These are phyloP conservation scores for Clarireedia paspali DNA, from an alignment of 2,329 filamentous ascomycete genomes.

Conservation along the genomic window DNA sequence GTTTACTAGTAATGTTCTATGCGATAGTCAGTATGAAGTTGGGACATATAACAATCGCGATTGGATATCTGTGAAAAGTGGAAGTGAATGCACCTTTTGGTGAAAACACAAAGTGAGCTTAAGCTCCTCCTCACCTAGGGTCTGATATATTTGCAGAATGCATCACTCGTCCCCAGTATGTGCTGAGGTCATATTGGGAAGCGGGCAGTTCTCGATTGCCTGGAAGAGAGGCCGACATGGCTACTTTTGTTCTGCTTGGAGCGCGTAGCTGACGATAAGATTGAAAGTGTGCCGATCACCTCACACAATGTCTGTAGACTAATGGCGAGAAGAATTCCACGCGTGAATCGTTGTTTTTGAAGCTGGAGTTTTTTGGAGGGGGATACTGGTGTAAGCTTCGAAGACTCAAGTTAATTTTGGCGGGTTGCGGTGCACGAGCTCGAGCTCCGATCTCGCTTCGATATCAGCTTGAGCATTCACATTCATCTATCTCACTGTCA, in stretches of 20 bases:
- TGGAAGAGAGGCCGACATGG: slow-evolving; percentile 59
- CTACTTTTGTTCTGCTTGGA: background rate
- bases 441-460: slow-evolving; percentile 4
- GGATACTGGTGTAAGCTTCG: background rate
- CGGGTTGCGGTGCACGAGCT: background rate
- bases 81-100: slow-evolving; percentile 20
- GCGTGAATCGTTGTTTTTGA: background rate
- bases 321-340: background rate
- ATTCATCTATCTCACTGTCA: background rate
- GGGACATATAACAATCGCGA: background rate
- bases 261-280: background rate
- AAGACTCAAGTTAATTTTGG: background rate
- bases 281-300: background rate
- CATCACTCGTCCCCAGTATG: slow-evolving; percentile 90
- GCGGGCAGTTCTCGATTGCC: slow-evolving; percentile 74
- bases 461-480: background rate
- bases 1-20: slow-evolving; percentile 79
- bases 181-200: slow-evolving; percentile 86
- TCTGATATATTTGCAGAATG: slow-evolving; percentile 88
- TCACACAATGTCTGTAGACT: background rate
- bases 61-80: slow-evolving; percentile 4
- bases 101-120: slow-evolving; percentile 16
- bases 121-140: slow-evolving; percentile 66
- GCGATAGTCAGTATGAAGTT: slow-evolving; percentile 14
- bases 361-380: background rate